Base-by-base conservation (phyloP, 2,329 filamentous ascomycete genomes). In the Talaromyces sp. region DNA sequence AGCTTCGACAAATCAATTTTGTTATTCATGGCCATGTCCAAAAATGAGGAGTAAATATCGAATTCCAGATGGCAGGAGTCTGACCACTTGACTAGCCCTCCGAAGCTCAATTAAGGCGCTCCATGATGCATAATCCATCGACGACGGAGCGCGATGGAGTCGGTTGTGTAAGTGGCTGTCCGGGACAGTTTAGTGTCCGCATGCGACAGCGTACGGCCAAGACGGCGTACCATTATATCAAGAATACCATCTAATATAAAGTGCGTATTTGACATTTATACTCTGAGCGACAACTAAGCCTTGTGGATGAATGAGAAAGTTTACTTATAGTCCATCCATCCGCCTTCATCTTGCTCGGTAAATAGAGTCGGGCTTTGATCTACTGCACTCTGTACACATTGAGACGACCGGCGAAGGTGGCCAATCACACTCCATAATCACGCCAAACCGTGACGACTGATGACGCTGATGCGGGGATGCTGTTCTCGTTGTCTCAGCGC, bases 391-490 rank as follows among this genome's bases (percentile, higher is more conserved):
- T 50, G 25, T 57, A 19, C 7, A 41, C 13, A 37, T 43, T 45
- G 37, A 45, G 56, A 41, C 10, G 31, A 50, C 31, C 22, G 45
- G 59, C 47, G 35, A n/a, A 37, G 43, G 25, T 22, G 33, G 22
- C 60, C 60, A 62, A 62, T 62, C 60, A 62, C 35, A 35, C 49
- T 22, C 17, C 15, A 22, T 27, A 31, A 19, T 6, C 49, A 31
- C 25, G 31, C 41, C 19, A 63, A 33, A 33, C 33, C 22, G 39
- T 57, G 37, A 63, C 61, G 52, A 31, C 6, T n/a, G 33, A 39
- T 62, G 61, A 62, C 61, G 61, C 61, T 50, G 56, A 59, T 59
- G 56, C 56, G 56, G 37, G 37, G 56, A 45, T 43, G 56, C 35
- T 58, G 56, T 31, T 43, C 54, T 54, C n/a, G 31, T 35, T 54